Evolutionary conservation across 768 basidiomycete species (phyloP), one percentile per base, ranked within the genome.

Genomic region (Lenzites betulinus): DNA sequence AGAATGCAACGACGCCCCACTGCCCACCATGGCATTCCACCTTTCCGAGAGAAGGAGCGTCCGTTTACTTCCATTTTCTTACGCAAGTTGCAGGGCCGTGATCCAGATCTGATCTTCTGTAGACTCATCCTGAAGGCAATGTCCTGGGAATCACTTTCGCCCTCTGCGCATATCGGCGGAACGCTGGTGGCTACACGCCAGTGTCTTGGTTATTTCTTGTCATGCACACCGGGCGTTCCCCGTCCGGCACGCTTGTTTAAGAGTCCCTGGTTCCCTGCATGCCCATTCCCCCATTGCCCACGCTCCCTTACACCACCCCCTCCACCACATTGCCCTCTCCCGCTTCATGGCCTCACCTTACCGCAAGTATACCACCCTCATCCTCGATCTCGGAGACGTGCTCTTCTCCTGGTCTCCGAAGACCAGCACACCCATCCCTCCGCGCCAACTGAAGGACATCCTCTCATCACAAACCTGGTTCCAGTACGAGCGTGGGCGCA

Each of bases 331-430:
- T 58, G 81, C 3, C 63, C 74, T 7, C 69, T 76, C 0, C 13
- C 28, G 44, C 16, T 30, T 42, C 63, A 62, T 62, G 60, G 42
- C 62, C 22, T 54, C 51, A 16, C 49, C 46, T 39, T 56, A 63
- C 38, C 62, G 62, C 30, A 57, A 39, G 16, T 57, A 60, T 22
- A 56, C 54, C 39, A 72, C 78, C 6, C 70, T 83, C 64, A 77
- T 84, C 64, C 78, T 83, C 65, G 83, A 84, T 68, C 72, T 85
- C 33, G 83, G 83, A 23, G 83, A 84, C 65, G 83, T 84, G 7
- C 74, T 84, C 48, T 83, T 84, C 70, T 75, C 74, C 41, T 86
- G 83, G 83, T 83, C 81, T 7, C 61, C 79, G 0, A 63, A 76
- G 18, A 80, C 81, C 1, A 77, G 73, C 55, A 80, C 80, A 6